Percentiles rank a stretch among this genome's conserved stretches.
Conservation (phyloP, 305 asterid genomes). For the Ajuga reptans region DNA sequence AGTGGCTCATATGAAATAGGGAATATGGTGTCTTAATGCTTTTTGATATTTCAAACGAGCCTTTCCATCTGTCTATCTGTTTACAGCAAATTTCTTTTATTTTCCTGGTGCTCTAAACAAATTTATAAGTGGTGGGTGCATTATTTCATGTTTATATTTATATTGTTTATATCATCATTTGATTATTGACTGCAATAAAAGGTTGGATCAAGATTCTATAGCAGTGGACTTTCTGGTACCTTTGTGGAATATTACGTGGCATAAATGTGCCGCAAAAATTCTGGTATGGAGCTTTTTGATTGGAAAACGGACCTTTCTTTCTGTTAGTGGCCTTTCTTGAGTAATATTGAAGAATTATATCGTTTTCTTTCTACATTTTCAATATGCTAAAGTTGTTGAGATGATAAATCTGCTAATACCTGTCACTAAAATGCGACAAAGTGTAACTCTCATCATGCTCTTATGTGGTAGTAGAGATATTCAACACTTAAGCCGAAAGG, state of each 20-base stretch:
- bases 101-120: slow-evolving; percentile 21
- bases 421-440: slow-evolving; percentile 33
- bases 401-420: slow-evolving; percentile 23
- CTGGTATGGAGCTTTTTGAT: slow-evolving; percentile 28
- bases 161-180: slow-evolving; percentile 29
- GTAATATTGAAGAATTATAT: slow-evolving; percentile 30
- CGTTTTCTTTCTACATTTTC: slow-evolving; percentile 7
- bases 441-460: slow-evolving; percentile 33
- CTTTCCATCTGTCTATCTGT: slow-evolving; percentile 18
- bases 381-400: slow-evolving; percentile 23
- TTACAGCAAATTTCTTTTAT: slow-evolving; percentile 12
- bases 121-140: slow-evolving; percentile 29
- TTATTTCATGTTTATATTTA: slow-evolving; percentile 14
- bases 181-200: slow-evolving; percentile 30
- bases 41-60: slow-evolving; percentile 17
- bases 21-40: slow-evolving; percentile 16
- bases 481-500: slow-evolving; percentile 56
- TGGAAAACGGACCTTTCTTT: slow-evolving; percentile 31
- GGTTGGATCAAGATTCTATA: slow-evolving; percentile 18
- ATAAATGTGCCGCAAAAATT: slow-evolving; percentile 23
- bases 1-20: slow-evolving; percentile 12
- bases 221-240: slow-evolving; percentile 30
- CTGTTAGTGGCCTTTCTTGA: slow-evolving; percentile 40
- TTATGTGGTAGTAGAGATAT: slow-evolving; percentile 30
- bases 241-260: slow-evolving; percentile 38